Conservation (phyloP, 176 grass and related monocot species). For the Rhynchospora tenuis region DNA sequence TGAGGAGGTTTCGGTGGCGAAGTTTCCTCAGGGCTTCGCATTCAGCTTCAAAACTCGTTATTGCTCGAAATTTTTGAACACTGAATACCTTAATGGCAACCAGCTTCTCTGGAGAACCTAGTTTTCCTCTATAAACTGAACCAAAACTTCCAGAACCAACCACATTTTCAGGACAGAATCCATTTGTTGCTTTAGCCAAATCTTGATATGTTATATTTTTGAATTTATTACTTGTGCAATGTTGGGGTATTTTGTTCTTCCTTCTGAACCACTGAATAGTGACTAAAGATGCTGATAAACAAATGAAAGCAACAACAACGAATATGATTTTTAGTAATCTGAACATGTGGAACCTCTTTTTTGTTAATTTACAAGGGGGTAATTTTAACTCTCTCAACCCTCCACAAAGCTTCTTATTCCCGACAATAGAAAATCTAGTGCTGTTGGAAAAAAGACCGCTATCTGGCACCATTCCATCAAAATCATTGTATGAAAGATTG, state of each 20-base stretch:
- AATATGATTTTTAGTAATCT: neutral
- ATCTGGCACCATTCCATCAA: slow-evolving; percentile 27
- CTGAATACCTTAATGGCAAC: slow-evolving; percentile 13
- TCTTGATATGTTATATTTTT: neutral
- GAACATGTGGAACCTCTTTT: neutral
- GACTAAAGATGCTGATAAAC: neutral
- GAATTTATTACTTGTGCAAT: neutral
- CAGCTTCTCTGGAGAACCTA: neutral
- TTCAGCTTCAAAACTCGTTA: slow-evolving; percentile 11
- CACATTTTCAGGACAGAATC: neutral
- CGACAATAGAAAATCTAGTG: slow-evolving; percentile 12
- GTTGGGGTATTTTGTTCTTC: neutral
- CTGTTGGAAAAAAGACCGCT: neutral
- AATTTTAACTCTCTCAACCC: slow-evolving; percentile 1
- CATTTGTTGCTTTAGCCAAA: neutral
- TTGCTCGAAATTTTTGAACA: neutral
- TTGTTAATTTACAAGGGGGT: slow-evolving; percentile 11
- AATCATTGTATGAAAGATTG: slow-evolving; percentile 57
- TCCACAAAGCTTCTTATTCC: slow-evolving; percentile 38
- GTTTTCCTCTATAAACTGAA: neutral
- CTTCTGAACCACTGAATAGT: neutral
- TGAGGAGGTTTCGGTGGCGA: slow-evolving; percentile 6
- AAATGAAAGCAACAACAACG: neutral
- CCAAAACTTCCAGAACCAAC: neutral
- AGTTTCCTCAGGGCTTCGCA: slow-evolving; percentile 16